These are phyloP conservation scores for Barnettozyma vustinii DNA, from an alignment of 805 yeast genomes.

Conservation along the genomic window DNA sequence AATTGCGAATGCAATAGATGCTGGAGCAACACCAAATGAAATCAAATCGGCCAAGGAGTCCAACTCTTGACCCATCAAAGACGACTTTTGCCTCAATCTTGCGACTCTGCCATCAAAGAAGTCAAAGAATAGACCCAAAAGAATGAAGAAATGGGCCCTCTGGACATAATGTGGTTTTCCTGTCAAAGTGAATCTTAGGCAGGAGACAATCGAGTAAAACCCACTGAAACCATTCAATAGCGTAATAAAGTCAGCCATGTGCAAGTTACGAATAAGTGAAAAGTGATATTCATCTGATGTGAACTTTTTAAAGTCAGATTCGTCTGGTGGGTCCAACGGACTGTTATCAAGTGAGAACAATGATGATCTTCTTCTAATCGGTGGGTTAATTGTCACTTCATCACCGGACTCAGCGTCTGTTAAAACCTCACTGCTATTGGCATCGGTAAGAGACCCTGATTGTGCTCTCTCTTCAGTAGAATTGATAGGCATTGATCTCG, in stretches of 20 bases:
- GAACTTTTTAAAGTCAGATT: constrained; percentile 70
- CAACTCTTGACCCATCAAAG: constrained; percentile 94
- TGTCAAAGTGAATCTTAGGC: constrained; percentile 74
- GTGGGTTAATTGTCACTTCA: constrained; percentile 14
- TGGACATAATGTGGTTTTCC: constrained; percentile 66
- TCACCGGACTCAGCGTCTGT: constrained; percentile 20
- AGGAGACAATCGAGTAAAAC: constrained; percentile 81
- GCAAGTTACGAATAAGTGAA: constrained; percentile 79
- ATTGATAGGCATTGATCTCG: constrained; percentile 4
- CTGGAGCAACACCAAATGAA: constrained; percentile 95
- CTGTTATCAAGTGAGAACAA: constrained; percentile 37
- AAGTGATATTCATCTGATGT: constrained; percentile 82
- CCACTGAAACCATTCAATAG: constrained; percentile 92
- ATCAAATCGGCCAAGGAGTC: constrained; percentile 94
- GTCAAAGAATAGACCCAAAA: constrained; percentile 92
- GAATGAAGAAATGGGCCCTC: constrained; percentile 83
- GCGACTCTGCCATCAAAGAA: constrained; percentile 98
- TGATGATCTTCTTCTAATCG: constrained; percentile 43
- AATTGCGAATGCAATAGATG: constrained; percentile 83
- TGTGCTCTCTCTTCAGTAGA: not conserved
- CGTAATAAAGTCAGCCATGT: constrained; percentile 95
- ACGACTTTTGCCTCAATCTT: constrained; percentile 83
- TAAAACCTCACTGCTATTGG: constrained; percentile 10
- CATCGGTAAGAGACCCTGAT: not conserved
- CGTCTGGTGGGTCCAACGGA: constrained; percentile 72